Evolutionary conservation across 306 rosid species (phyloP).

Genomic region (Vigna reflexopilosa): DNA sequence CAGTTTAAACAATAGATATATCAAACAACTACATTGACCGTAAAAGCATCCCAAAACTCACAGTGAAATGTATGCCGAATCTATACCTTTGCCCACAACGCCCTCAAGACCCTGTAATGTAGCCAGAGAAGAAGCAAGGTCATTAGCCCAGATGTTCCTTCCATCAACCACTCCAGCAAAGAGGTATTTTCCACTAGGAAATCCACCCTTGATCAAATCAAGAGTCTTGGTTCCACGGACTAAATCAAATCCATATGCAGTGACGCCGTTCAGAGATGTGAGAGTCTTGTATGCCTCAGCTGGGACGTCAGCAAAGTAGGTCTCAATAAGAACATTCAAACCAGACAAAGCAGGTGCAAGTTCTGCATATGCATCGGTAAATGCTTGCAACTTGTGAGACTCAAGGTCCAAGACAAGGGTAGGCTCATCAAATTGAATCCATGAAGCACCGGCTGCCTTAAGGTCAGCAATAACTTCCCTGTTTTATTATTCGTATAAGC

Average conservation of each 20-base stretch:
- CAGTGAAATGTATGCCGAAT: slow-evolving; percentile 26
- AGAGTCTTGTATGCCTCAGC: slow-evolving; percentile 85
- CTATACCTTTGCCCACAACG: slow-evolving; percentile 83
- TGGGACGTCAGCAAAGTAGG: slow-evolving; percentile 91
- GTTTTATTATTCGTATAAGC: slow-evolving; percentile 35
- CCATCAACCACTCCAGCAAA: slow-evolving; percentile 97
- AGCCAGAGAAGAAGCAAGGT: slow-evolving; percentile 69
- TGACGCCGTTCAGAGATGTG: slow-evolving; percentile 73
- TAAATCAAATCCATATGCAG: slow-evolving; percentile 82
- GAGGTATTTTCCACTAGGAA: slow-evolving; percentile 78
- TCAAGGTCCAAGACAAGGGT: slow-evolving; percentile 87
- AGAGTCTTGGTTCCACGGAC: slow-evolving; percentile 82
- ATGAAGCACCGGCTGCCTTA: slow-evolving; percentile 91
- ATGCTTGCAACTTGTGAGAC: slow-evolving; percentile 74
- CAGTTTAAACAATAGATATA: slow-evolving; percentile 11
- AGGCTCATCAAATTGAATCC: slow-evolving; percentile 93
- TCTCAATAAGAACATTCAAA: slow-evolving; percentile 74
- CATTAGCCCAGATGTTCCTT: slow-evolving; percentile 97
- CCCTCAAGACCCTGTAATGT: slow-evolving; percentile 66
- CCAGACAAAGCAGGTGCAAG: slow-evolving; percentile 76
- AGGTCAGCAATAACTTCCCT: slow-evolving; percentile 92
- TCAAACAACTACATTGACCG: neutral
- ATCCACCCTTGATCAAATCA: slow-evolving; percentile 73
- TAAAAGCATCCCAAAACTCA: slow-evolving; percentile 17
- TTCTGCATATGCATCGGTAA: slow-evolving; percentile 71